Evolutionary conservation across 306 rosid genomes (phyloP).

Genomic region (Dryas octopetala): DNA sequence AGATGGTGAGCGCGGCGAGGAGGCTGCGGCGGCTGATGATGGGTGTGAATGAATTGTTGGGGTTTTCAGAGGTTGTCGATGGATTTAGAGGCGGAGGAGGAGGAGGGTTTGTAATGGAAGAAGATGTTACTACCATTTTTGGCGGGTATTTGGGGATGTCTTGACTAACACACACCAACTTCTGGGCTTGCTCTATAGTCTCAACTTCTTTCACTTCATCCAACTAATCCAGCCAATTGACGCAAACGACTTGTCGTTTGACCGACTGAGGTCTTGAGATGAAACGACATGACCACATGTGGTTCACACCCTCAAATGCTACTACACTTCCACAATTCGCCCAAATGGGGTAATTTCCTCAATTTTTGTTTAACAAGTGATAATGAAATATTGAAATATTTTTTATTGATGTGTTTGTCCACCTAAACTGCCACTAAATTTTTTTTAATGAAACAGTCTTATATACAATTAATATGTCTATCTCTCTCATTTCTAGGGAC

Average conservation of each 20-base stretch:
- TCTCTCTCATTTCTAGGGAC: too few relatives aligned
- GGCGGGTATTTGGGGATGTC: constrained; percentile 6
- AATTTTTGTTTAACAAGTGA: too few relatives aligned
- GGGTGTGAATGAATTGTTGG: constrained; percentile 9
- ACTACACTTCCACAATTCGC: too few relatives aligned
- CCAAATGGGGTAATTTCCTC: too few relatives aligned
- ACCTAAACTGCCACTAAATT: too few relatives aligned
- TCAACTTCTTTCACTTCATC: neutral
- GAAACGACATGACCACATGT: neutral
- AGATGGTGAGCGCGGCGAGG: constrained; percentile 21
- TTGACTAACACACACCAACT: neutral
- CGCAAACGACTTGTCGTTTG: constrained; percentile 4
- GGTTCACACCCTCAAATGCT: too few relatives aligned
- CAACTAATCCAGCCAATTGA: neutral
- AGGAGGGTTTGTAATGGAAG: constrained; percentile 10
- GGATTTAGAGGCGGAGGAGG: constrained; percentile 13
- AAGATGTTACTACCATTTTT: constrained; percentile 27
- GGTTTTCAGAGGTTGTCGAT: constrained; percentile 14
- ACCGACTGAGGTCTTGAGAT: too few relatives aligned
- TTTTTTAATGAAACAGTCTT: too few relatives aligned
- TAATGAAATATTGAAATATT: too few relatives aligned
- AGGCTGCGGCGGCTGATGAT: constrained; percentile 39
- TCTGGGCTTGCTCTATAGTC: neutral
- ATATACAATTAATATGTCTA: too few relatives aligned
- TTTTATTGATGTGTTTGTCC: too few relatives aligned